Evolutionary conservation across 257 asterid species (phyloP).

Genomic region (Salvia miltiorrhiza): DNA sequence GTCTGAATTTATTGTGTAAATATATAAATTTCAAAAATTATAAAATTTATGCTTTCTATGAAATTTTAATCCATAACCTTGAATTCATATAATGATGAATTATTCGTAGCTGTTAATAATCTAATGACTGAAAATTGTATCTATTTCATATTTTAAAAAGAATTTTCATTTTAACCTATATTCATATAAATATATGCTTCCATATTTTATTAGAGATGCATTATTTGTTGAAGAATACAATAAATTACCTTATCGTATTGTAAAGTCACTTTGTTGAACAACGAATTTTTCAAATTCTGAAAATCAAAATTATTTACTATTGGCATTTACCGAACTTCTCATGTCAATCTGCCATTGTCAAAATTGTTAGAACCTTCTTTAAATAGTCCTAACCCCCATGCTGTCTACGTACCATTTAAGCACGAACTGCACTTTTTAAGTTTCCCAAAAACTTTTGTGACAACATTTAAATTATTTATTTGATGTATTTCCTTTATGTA

Average conservation of each 20-base stretch:
- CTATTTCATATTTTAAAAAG: too few relatives aligned
- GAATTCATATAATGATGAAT: too few relatives aligned
- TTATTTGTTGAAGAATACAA: not conserved
- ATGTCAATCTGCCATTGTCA: not conserved
- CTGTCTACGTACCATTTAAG: not conserved
- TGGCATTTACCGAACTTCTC: not conserved
- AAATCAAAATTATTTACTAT: not conserved
- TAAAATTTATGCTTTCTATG: too few relatives aligned
- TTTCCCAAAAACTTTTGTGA: not conserved
- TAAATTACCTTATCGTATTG: not conserved
- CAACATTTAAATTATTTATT: not conserved
- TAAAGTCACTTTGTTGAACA: conserved; percentile 9
- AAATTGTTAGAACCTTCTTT: not conserved
- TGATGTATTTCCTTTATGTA: not conserved
- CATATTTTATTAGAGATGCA: not conserved
- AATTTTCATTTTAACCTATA: too few relatives aligned
- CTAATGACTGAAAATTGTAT: too few relatives aligned
- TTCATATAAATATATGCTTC: not conserved
- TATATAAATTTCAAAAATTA: too few relatives aligned
- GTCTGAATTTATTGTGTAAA: too few relatives aligned
- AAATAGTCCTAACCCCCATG: not conserved
- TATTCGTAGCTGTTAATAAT: too few relatives aligned
- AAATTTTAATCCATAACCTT: too few relatives aligned
- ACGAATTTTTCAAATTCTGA: not conserved
- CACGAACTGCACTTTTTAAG: not conserved